Conservation (phyloP, 23 red algal species). For the Gracilaria vermiculophylla region DNA sequence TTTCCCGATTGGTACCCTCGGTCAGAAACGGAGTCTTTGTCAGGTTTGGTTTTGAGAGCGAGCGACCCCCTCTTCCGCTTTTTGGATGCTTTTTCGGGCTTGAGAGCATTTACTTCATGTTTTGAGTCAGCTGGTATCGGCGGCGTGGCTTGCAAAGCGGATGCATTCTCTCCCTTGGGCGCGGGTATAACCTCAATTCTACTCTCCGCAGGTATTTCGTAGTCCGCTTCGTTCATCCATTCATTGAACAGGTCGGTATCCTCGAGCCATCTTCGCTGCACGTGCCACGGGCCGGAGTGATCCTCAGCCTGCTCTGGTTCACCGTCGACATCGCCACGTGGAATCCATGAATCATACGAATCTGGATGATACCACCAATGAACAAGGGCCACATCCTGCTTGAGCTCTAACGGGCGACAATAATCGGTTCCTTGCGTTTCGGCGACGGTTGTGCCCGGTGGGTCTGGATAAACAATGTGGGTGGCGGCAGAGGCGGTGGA, state of each 20-base stretch:
- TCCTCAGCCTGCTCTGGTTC: conserved; percentile 58
- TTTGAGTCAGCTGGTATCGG: not conserved
- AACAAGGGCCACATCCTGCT: conserved; percentile 55
- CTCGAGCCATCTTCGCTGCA: conserved; percentile 85
- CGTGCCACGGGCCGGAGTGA: conserved; percentile 72
- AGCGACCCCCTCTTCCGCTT: conserved; percentile 16
- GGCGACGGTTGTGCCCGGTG: conserved; percentile 54
- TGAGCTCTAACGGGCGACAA: conserved; percentile 66
- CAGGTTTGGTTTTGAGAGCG: not conserved
- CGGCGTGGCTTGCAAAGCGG: not conserved
- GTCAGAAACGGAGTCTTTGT: conserved; percentile 15
- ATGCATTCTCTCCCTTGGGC: conserved; percentile 9
- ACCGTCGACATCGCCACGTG: conserved; percentile 82
- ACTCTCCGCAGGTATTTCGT: conserved; percentile 77
- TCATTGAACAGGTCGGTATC: conserved; percentile 93
- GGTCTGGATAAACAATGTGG: conserved; percentile 89
- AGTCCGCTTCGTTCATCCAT: conserved; percentile 94
- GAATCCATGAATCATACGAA: conserved; percentile 98
- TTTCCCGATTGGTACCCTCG: not conserved
- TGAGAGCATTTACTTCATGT: not conserved
- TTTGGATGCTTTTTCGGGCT: conserved; percentile 14
- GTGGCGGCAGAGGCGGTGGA: conserved; percentile 52
- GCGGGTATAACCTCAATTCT: conserved; percentile 47
- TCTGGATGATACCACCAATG: conserved; percentile 99
- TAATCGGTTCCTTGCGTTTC: conserved; percentile 84